Evolutionary conservation across 2,329 filamentous ascomycete species (phyloP), one percentile per base, ranked within the genome.

Genomic region (Fusarium torulosum): DNA sequence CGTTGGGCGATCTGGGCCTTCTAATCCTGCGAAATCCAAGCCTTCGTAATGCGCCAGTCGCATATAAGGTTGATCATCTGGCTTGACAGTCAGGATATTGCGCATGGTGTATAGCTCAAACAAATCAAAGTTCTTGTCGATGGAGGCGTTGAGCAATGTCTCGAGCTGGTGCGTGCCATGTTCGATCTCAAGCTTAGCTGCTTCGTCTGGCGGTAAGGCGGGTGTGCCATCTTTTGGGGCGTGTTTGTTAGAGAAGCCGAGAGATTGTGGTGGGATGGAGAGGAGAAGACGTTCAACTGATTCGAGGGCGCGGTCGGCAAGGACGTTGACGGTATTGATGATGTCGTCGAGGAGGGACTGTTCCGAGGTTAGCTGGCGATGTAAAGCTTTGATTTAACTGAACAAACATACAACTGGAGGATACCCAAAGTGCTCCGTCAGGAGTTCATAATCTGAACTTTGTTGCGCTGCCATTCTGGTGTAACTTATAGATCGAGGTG

Each of bases 301-400:
- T 74, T 93, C 92, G 74, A 97, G 90, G 53, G 93, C 94, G 78
- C 91, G 91, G 80, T 97, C 96, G 74, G 96, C 91, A 74, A 97
- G 88, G 75, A 95, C 92, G 82, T 98, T 99, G 79, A 97, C 89
- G 55, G 91, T 92, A 83, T 98, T 97, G 82, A 98, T 97, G 73
- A 98, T 94, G 81, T 98, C 95, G 87, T 99, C 96, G 75, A 99
- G 91, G 41, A 99, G 88, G 63, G 92, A 92, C 94, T 97, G 29
- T 19, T n/a, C n/a, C n/a, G 14, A 38, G 14, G 17, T 62, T 38
- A 49, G 29, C 27, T 29, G 10, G 17, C n/a, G 13, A 15, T 17
- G 11, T 19, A 6, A 13, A 35, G 27, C 51, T 21, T 40, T 6
- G 17, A 19, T 23, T 53, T n/a, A 25, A 4, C 3, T 7, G 25